Evolutionary conservation across 2,329 filamentous ascomycete species (phyloP).

Genomic region (Catunica adiposa): DNA sequence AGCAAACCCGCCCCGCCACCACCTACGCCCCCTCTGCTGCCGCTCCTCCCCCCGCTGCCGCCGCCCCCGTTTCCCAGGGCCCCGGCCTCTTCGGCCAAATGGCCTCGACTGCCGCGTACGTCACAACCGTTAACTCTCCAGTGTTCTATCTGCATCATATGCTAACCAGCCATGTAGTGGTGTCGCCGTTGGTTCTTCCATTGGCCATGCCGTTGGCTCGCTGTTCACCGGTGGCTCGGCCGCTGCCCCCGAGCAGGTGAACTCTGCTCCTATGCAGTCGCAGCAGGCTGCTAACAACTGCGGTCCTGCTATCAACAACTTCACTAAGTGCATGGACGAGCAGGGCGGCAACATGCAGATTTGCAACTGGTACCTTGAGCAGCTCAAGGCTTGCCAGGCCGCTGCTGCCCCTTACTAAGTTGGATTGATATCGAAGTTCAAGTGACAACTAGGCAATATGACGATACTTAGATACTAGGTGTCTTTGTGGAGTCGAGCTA

Average conservation of each 20-base stretch:
- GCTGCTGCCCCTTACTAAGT: slow-evolving; percentile 13
- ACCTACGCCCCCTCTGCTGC: slow-evolving; percentile 34
- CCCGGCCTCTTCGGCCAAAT: slow-evolving; percentile 90
- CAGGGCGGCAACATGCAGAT: slow-evolving; percentile 87
- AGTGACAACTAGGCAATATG: not conserved
- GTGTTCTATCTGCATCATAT: not conserved
- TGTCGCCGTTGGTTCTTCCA: slow-evolving; percentile 87
- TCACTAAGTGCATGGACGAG: slow-evolving; percentile 94
- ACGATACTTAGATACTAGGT: not conserved
- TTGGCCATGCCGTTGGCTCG: slow-evolving; percentile 87
- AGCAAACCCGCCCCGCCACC: slow-evolving; percentile 56
- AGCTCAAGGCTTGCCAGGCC: slow-evolving; percentile 36
- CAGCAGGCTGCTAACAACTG: slow-evolving; percentile 48
- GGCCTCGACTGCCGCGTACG: slow-evolving; percentile 94
- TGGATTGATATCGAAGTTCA: no score
- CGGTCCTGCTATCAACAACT: slow-evolving; percentile 61
- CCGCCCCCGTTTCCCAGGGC: slow-evolving; percentile 41
- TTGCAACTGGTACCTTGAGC: slow-evolving; percentile 95
- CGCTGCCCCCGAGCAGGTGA: slow-evolving; percentile 30
- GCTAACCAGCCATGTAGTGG: slow-evolving; percentile 40
- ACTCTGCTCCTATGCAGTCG: slow-evolving; percentile 26
- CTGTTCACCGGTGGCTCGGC: slow-evolving; percentile 59
- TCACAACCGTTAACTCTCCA: slow-evolving; percentile 18
- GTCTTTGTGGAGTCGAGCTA: not conserved
- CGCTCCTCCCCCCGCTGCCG: slow-evolving; percentile 33